Conservation (phyloP, 441 rosid genomes). For the Eutrema salsugineum region DNA sequence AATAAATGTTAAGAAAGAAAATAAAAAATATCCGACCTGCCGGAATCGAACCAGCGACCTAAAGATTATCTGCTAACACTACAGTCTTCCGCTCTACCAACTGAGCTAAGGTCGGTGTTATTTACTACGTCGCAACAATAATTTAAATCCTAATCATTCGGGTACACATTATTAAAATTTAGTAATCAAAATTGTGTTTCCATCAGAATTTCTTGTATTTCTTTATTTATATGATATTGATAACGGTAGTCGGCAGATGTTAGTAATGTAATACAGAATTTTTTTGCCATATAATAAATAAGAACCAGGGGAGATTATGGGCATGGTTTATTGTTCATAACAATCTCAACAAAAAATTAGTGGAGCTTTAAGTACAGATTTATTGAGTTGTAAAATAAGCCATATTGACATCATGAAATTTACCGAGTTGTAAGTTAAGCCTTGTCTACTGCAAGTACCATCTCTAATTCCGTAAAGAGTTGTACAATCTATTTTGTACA, state of each 20-base stretch:
- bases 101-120: constrained; percentile 72
- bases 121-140: rapidly evolving
- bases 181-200: not conserved
- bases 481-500: not conserved
- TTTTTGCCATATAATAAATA: no score
- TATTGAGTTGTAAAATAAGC: no score
- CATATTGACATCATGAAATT: not conserved
- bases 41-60: constrained; percentile 35
- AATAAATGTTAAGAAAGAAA: not conserved
- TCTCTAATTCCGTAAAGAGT: not conserved
- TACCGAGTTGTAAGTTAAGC: not conserved
- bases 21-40: constrained; percentile 23
- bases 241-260: no score
- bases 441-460: not conserved
- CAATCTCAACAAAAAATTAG: no score
- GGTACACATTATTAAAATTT: not conserved
- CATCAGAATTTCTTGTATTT: not conserved
- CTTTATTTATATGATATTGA: no score
- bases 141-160: not conserved
- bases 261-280: no score
- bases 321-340: no score
- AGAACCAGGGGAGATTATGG: no score
- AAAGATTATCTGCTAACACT: constrained; percentile 31
- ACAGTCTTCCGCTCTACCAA: constrained; percentile 87
- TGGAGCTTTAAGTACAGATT: not conserved